These are phyloP conservation scores for Circinella minor DNA, from an alignment of 371 early-diverging fungal genomes.

Conservation along the genomic window DNA sequence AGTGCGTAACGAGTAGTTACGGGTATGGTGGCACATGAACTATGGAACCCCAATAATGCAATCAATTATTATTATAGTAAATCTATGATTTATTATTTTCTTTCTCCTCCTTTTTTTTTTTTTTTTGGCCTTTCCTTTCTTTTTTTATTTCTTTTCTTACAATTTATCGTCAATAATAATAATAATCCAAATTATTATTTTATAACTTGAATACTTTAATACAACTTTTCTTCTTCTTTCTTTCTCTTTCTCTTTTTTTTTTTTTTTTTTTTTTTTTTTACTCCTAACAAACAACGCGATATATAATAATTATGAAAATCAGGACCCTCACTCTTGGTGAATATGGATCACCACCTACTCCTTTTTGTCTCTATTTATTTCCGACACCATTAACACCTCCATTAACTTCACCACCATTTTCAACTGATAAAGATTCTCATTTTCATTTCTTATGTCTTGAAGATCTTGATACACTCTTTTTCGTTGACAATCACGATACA, in stretches of 20 bases:
- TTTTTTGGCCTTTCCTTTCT: constrained; percentile 1
- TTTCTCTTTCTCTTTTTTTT: constrained; percentile 5
- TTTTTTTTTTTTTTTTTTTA: not conserved
- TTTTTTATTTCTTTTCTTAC: not conserved
- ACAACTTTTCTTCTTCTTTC: not conserved
- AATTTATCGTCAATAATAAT: too few relatives aligned
- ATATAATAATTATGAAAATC: constrained; percentile 17
- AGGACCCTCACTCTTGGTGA: constrained; percentile 23
- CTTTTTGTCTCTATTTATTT: constrained; percentile 26
- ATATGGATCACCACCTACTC: constrained; percentile 20
- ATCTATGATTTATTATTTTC: constrained; percentile 10
- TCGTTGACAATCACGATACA: constrained; percentile 5
- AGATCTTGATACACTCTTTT: constrained; percentile 22
- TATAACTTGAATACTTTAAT: too few relatives aligned
- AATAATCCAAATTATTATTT: too few relatives aligned
- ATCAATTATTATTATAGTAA: constrained; percentile 3
- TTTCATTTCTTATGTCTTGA: constrained; percentile 24
- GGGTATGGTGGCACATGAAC: constrained; percentile 10
- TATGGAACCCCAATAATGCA: constrained; percentile 16
- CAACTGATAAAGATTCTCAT: constrained; percentile 4
- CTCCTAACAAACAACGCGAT: not conserved
- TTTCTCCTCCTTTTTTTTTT: not conserved
- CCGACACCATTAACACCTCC: constrained; percentile 32
- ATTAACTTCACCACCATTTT: constrained; percentile 14
- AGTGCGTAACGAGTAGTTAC: constrained; percentile 9